These are phyloP conservation scores for Blastomyces emzantsi DNA, from an alignment of 2,329 filamentous ascomycete species.

Conservation along the genomic window DNA sequence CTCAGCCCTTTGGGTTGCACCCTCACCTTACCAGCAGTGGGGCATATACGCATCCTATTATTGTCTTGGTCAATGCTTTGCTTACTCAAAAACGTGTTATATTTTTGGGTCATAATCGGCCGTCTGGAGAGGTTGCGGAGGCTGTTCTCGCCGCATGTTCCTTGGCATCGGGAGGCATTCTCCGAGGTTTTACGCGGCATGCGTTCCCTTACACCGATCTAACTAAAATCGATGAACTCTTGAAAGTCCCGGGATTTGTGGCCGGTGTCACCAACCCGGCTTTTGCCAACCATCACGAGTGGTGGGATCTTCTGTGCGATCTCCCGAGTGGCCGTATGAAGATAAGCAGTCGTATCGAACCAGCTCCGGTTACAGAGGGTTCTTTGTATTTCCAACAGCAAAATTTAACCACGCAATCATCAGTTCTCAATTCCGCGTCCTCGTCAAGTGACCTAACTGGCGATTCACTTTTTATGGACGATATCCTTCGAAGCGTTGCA, in stretches of 20 bases:
- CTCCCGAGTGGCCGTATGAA: conserved; percentile 86
- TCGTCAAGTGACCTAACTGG: conserved; percentile 61
- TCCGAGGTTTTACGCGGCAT: conserved; percentile 88
- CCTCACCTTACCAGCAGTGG: conserved; percentile 91
- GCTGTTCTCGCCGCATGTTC: conserved; percentile 97
- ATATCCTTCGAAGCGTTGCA: conserved; percentile 72
- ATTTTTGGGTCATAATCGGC: conserved; percentile 89
- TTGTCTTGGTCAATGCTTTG: conserved; percentile 88
- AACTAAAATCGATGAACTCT: conserved; percentile 91
- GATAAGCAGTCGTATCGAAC: conserved; percentile 81
- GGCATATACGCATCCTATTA: conserved; percentile 81
- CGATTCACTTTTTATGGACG: conserved; percentile 80
- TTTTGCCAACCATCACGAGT: conserved; percentile 88
- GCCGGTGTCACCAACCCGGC: conserved; percentile 96
- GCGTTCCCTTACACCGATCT: conserved; percentile 97
- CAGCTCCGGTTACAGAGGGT: conserved; percentile 72
- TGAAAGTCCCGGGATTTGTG: conserved; percentile 95
- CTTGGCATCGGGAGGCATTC: conserved; percentile 80
- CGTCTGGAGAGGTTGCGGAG: conserved; percentile 91
- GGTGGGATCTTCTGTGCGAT: conserved; percentile 97
- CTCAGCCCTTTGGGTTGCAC: conserved; percentile 77
- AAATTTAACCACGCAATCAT: conserved; percentile 22
- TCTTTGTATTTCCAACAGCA: conserved; percentile 80
- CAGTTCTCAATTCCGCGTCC: conserved; percentile 18
- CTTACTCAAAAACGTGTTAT: conserved; percentile 95